These are phyloP conservation scores for Picochlorum sp. DNA, from an alignment of 139 green algal species.

Conservation along the genomic window DNA sequence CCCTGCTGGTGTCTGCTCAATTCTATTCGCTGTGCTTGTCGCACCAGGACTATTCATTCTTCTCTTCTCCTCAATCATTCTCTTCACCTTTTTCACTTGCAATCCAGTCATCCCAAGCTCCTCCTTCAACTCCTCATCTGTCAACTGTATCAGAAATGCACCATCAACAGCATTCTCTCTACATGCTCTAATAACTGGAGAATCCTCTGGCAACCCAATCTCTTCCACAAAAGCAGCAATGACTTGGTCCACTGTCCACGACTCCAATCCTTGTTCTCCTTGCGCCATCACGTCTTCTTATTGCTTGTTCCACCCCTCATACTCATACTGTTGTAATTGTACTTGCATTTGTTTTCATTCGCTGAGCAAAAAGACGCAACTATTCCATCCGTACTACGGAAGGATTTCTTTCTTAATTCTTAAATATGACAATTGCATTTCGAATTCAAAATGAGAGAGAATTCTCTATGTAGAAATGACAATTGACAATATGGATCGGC, in stretches of 20 bases:
- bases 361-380: too few species aligned
- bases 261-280: background rate
- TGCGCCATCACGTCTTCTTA: background rate
- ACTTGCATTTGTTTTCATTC: too few species aligned
- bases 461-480: too few species aligned
- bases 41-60: background rate
- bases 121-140: conserved; percentile 2
- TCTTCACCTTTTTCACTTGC: conserved; percentile 4
- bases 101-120: background rate
- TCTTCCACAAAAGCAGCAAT: background rate
- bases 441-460: too few species aligned
- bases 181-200: background rate
- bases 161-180: conserved; percentile 10
- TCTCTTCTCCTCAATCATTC: background rate
- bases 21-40: too few species aligned
- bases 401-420: too few species aligned
- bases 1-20: background rate
- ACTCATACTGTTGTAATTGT: too few species aligned
- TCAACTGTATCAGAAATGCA: background rate
- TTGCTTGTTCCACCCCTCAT: too few species aligned
- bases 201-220: conserved; percentile 3
- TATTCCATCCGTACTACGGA: too few species aligned
- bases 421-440: too few species aligned
- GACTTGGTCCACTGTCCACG: conserved; percentile 1
- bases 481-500: too few species aligned